These are phyloP conservation scores for Zygoascus ofunaensis DNA, from an alignment of 805 yeast species.

Conservation along the genomic window DNA sequence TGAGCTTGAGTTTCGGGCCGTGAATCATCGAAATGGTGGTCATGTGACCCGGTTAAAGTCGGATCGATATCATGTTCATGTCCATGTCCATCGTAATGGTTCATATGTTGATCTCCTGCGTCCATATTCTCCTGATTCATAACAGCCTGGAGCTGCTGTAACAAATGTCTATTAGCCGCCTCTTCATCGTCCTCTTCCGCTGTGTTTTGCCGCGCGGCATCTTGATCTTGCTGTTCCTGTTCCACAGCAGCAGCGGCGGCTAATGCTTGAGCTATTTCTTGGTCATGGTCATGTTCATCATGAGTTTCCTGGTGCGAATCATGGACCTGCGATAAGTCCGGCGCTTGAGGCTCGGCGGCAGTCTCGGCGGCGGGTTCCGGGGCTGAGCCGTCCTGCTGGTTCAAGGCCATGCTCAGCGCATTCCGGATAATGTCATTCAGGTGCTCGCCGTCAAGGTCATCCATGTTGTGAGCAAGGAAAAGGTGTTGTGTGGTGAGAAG, in stretches of 20 bases:
- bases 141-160: constrained; percentile 6
- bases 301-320: neutral
- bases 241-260: neutral
- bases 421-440: constrained; percentile 15
- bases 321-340: too few species aligned
- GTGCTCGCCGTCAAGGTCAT: constrained; percentile 1
- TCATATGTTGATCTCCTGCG: neutral
- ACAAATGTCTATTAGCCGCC: constrained; percentile 7
- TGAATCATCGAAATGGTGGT: neutral
- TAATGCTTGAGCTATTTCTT: neutral
- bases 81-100: neutral
- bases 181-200: constrained; percentile 1
- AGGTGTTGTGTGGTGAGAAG: constrained; percentile 46
- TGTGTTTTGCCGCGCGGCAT: neutral
- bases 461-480: neutral
- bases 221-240: neutral
- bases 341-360: constrained; percentile 1
- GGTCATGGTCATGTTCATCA: neutral
- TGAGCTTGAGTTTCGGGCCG: neutral
- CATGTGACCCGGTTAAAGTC: neutral
- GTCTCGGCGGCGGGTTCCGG: neutral
- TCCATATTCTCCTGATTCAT: neutral
- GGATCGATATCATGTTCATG: neutral
- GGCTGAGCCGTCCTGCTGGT: constrained; percentile 4
- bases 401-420: constrained; percentile 15